A percentile compares a stretch with the other conserved stretches of the same genome.
Conservation (phyloP, 345 rosid species). For the Garcia nutans region DNA sequence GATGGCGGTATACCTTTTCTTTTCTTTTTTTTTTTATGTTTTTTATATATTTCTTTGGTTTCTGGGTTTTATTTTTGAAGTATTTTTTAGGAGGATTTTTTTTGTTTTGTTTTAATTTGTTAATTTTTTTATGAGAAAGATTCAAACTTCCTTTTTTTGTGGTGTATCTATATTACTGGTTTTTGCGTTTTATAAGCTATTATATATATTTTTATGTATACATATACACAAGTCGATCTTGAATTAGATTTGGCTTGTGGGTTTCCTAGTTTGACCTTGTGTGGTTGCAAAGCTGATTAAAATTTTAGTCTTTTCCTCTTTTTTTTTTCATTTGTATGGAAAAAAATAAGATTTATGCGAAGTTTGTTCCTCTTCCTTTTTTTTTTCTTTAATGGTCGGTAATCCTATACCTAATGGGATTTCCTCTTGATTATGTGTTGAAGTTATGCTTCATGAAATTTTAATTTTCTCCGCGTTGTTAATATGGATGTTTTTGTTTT, state of each 20-base stretch:
- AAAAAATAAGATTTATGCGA: not conserved
- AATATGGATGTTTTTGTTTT: not conserved
- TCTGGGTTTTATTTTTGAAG: constrained; percentile 15
- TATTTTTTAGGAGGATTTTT: not conserved
- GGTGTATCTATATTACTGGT: not conserved
- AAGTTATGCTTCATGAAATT: not conserved
- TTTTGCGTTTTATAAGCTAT: not conserved
- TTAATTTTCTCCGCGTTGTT: not conserved
- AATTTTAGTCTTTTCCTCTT: not conserved
- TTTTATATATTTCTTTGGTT: not conserved
- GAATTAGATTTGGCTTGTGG: constrained; percentile 2
- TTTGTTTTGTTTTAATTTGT: not conserved
- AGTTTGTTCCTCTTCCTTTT: not conserved
- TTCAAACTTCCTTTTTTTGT: not conserved
- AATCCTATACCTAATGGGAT: not conserved
- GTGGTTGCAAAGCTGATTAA: not conserved
- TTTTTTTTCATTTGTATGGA: not conserved
- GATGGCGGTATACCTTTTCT: constrained; percentile 1
- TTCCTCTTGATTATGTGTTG: not conserved
- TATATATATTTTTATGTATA: not conserved
- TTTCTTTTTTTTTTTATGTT: not conserved
- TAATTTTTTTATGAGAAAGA: not conserved
- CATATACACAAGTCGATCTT: not conserved
- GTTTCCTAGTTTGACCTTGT: not conserved
- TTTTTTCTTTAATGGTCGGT: no score